Conservation (phyloP, 2,329 filamentous ascomycete genomes). For the Xylaria sp. region DNA sequence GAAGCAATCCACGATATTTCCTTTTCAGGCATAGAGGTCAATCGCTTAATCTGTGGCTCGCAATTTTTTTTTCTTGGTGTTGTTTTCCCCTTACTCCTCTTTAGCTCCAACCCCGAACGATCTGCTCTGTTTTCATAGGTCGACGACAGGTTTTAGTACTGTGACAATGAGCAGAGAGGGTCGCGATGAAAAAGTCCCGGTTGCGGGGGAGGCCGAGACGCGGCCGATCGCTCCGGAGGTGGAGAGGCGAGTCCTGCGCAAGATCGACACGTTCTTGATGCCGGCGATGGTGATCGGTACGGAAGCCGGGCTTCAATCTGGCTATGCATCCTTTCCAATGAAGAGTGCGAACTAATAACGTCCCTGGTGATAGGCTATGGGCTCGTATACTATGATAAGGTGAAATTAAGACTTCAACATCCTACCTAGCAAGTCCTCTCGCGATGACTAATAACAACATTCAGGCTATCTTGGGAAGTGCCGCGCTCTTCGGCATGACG, state of each 20-base stretch:
- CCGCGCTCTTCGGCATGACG: slow-evolving; percentile 81
- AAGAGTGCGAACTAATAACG: not conserved
- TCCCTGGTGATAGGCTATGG: slow-evolving; percentile 57
- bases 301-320: not conserved
- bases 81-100: not conserved
- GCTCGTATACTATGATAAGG: slow-evolving; percentile 76
- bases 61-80: not conserved
- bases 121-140: not conserved
- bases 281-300: slow-evolving; percentile 70
- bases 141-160: not conserved
- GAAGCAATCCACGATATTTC: not conserved
- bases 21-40: slow-evolving; percentile 1
- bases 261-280: slow-evolving; percentile 74
- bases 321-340: not conserved
- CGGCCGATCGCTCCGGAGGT: slow-evolving; percentile 55
- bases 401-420: slow-evolving; percentile 37
- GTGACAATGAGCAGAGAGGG: not conserved
- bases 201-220: not conserved
- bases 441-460: not conserved
- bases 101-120: not conserved
- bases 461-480: slow-evolving; percentile 76
- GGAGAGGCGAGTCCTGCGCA: slow-evolving; percentile 67
- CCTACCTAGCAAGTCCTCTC: not conserved
- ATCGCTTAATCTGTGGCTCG: slow-evolving; percentile 2
- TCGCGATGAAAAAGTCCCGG: slow-evolving; percentile 1